A percentile compares a stretch with the other conserved stretches of the same genome.
Conservation (phyloP, 148 eudicot genomes). For the Bassia scoparia region DNA sequence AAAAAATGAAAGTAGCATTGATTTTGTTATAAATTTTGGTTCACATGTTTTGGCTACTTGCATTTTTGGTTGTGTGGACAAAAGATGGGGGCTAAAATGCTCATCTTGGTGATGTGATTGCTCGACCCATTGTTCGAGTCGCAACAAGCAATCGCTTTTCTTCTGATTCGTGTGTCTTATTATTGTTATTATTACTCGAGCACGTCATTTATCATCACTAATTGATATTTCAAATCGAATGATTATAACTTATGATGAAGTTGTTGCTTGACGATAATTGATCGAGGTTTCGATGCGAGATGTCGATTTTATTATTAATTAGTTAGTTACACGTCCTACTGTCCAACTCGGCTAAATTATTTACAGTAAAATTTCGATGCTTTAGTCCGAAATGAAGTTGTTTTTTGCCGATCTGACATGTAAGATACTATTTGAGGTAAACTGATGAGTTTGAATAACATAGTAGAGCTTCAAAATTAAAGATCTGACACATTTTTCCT, state of each 20-base stretch:
- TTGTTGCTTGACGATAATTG: background rate
- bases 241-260: background rate
- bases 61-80: background rate
- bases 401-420: too few relatives aligned
- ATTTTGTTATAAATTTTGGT: background rate
- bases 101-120: constrained; percentile 18
- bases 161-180: background rate
- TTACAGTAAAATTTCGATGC: too few relatives aligned
- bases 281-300: background rate
- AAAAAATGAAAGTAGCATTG: constrained; percentile 1
- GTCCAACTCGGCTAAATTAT: too few relatives aligned
- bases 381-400: too few relatives aligned
- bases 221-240: background rate
- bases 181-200: background rate
- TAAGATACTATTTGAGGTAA: too few relatives aligned
- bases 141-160: constrained; percentile 27
- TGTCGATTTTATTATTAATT: too few relatives aligned
- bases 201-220: constrained; percentile 8
- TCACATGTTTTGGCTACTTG: constrained; percentile 11
- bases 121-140: constrained; percentile 15
- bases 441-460: too few relatives aligned
- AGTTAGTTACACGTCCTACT: too few relatives aligned
- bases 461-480: too few relatives aligned
- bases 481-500: too few relatives aligned
- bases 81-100: background rate